These are phyloP conservation scores for Zoysia pacifica DNA, from an alignment of 176 grass and related monocot genomes.

Conservation along the genomic window DNA sequence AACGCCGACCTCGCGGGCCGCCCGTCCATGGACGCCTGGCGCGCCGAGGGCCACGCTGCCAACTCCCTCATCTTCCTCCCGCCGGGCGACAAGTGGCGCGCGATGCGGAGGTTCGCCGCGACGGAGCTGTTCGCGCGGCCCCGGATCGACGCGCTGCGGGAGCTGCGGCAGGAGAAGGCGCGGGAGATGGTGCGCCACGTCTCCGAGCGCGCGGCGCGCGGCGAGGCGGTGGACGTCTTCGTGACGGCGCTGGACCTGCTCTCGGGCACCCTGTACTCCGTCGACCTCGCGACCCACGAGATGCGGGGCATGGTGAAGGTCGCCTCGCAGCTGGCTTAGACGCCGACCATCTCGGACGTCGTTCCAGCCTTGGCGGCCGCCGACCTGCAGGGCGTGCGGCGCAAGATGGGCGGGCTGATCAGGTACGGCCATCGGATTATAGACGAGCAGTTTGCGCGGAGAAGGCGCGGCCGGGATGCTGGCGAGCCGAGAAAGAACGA, in stretches of 20 bases:
- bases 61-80: not conserved
- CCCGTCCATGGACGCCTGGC: not conserved
- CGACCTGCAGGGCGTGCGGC: constrained; percentile 39
- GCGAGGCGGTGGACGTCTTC: constrained; percentile 18
- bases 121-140: not conserved
- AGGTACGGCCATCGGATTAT: not conserved
- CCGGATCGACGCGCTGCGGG: not conserved
- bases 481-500: constrained; percentile 15
- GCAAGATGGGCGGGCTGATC: not conserved
- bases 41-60: not conserved
- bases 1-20: not conserved
- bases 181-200: not conserved
- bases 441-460: constrained; percentile 35
- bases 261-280: constrained; percentile 28
- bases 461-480: not conserved
- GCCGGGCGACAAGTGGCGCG: not conserved
- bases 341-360: constrained; percentile 42
- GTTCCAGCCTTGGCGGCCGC: constrained; percentile 32
- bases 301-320: constrained; percentile 9
- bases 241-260: constrained; percentile 15
- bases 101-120: not conserved
- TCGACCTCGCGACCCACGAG: constrained; percentile 15
- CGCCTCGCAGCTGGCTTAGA: not conserved
- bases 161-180: not conserved
- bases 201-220: not conserved